A percentile compares a stretch with the other conserved stretches of the same genome.
Conservation (phyloP, 306 rosid genomes). For the Albizia julibrissin region DNA sequence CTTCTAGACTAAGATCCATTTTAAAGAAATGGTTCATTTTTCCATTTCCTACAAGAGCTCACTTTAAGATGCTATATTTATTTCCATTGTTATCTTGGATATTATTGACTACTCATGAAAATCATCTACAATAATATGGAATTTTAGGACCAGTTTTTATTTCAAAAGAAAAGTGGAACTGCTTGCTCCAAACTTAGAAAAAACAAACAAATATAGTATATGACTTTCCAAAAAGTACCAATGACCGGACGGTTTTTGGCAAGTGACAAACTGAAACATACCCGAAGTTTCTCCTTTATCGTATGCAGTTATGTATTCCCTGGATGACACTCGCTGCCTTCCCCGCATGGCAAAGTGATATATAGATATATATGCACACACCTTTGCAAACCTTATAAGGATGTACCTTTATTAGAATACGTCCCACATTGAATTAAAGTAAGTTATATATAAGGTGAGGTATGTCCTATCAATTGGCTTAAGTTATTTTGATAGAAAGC, state of each 20-base stretch:
- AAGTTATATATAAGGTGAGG: too few relatives aligned
- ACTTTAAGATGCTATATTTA: constrained; percentile 19
- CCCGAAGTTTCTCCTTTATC: constrained; percentile 61
- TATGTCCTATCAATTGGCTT: too few relatives aligned
- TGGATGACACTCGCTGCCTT: constrained; percentile 62
- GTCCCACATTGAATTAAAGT: too few relatives aligned
- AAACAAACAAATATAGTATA: neutral
- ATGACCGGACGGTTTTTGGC: neutral
- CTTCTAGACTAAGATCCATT: neutral
- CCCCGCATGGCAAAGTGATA: constrained; percentile 64
- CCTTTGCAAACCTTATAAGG: constrained; percentile 38
- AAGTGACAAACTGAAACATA: constrained; percentile 24
- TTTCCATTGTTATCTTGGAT: constrained; percentile 8
- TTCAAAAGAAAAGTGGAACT: constrained; percentile 11
- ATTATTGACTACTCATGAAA: constrained; percentile 7
- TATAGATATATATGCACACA: constrained; percentile 24
- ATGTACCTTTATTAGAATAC: neutral
- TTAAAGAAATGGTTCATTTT: neutral
- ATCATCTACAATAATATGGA: constrained; percentile 20
- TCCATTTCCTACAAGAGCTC: neutral
- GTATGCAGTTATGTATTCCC: constrained; percentile 39
- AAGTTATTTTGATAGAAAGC: too few relatives aligned
- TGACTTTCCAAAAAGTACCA: neutral
- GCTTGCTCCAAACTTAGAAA: neutral
- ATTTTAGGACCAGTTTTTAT: neutral